These are phyloP conservation scores for Pythium chondricola DNA, from an alignment of 352 stramenopile species.

Conservation along the genomic window DNA sequence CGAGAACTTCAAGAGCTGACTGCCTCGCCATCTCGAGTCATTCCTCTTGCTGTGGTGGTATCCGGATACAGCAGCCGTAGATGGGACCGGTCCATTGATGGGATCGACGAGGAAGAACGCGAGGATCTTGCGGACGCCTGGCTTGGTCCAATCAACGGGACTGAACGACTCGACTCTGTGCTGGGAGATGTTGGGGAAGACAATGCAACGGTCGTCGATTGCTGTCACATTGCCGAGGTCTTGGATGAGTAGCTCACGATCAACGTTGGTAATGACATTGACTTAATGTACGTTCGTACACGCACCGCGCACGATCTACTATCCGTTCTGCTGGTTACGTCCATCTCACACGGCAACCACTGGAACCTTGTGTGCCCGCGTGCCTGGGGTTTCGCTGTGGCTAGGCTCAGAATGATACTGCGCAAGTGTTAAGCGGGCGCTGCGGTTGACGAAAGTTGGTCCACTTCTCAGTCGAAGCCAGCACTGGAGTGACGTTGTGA, in stretches of 20 bases:
- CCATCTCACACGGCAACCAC: constrained; percentile 6
- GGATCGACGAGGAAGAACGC: constrained; percentile 29
- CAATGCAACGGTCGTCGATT: constrained; percentile 15
- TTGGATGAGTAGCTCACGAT: constrained; percentile 2
- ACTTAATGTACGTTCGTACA: constrained; percentile 14
- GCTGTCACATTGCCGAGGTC: constrained; percentile 13
- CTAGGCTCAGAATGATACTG: too few species aligned
- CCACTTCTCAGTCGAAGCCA: too few species aligned
- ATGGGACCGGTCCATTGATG: constrained; percentile 9
- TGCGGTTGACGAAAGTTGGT: too few species aligned
- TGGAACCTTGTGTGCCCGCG: constrained; percentile 1
- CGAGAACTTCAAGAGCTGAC: background rate
- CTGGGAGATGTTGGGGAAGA: constrained; percentile 27
- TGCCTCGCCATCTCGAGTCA: constrained; percentile 8
- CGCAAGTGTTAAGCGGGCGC: too few species aligned
- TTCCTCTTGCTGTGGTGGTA: constrained; percentile 26
- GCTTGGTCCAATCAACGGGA: constrained; percentile 15
- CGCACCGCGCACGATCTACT: background rate
- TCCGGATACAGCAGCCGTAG: constrained; percentile 14
- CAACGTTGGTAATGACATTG: too few species aligned
- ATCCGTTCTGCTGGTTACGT: background rate
- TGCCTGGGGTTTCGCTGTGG: too few species aligned
- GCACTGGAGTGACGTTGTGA: too few species aligned
- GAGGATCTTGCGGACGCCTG: constrained; percentile 25
- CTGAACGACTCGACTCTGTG: constrained; percentile 24